Base-by-base conservation (phyloP, 1,284 basidiomycete genomes). In the Pseudozyma thailandica region DNA sequence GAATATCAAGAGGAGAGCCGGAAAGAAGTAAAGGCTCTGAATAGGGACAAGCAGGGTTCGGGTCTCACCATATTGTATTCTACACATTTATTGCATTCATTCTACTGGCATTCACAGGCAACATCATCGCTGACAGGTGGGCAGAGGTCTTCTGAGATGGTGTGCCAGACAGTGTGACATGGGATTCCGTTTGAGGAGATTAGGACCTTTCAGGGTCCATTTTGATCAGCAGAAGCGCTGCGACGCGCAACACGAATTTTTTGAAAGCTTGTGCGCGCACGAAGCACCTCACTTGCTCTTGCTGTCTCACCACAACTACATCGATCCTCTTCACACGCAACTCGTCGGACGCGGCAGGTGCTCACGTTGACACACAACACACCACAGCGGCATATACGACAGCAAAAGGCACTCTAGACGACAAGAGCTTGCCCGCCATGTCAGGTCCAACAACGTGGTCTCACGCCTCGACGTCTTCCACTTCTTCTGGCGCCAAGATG, bases 1-100 rank as follows among this genome's bases (percentile, higher is more conserved):
- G 51, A 89, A 89, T 31, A 59, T 81, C 49, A 76, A 78, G 60
- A 61, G 74, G 26, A 42, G 66, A 7, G 75, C 75, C 1, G 75
- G 71, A 16, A 73, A 75, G 56, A 72, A 63, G 59, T 72, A 33
- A 53, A 13, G 20, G 3, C 23, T 45, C 37, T 45, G 30, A 15
- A 31, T 31, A 8, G 7, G 33, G 6, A 9, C 33, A 35, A 5
- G 6, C 33, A 16, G n/a, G n/a, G n/a, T n/a, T n/a, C n/a, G n/a
- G n/a, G 13, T 35, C 6, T 35, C 30, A 16, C n/a, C 33, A 35
- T 35, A 16, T 51, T 45, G 33, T 47, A 35, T 37, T 47, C 35
- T 45, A 44, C 43, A 5, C 33, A 20, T 20, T 21, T 31, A 4
- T 30, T 43, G 23, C 39, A 23, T 20, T 37, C n/a, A n/a, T n/a